Conservation (phyloP, 257 asterid genomes). For the Salvia rosmarinus region DNA sequence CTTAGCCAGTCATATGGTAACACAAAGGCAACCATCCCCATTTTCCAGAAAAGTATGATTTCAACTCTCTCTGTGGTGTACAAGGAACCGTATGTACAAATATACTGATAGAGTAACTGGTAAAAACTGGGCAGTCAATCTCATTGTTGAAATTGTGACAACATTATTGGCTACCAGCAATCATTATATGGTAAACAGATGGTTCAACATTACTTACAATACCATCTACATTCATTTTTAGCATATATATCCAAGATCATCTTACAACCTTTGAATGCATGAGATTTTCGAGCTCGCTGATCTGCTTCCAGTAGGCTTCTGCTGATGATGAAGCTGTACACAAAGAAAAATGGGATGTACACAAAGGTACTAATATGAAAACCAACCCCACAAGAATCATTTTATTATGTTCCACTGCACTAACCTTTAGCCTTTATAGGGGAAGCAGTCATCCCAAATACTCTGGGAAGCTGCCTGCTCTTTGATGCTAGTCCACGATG, state of each 20-base stretch:
- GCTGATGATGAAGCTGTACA: constrained; percentile 50
- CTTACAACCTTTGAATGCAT: constrained; percentile 80
- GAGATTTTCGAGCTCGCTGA: constrained; percentile 65
- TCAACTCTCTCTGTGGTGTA: constrained; percentile 14
- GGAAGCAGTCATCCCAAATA: constrained; percentile 95
- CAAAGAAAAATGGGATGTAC: constrained; percentile 22
- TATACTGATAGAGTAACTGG: neutral
- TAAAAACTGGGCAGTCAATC: neutral
- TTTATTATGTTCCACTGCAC: neutral
- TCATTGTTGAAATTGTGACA: neutral
- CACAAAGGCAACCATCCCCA: neutral
- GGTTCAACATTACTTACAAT: neutral
- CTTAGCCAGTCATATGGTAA: constrained; percentile 12
- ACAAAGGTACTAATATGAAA: constrained; percentile 7
- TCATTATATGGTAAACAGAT: neutral
- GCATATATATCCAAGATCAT: neutral
- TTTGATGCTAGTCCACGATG: constrained; percentile 44
- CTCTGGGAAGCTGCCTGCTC: constrained; percentile 59
- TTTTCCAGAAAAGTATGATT: neutral
- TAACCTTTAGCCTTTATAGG: constrained; percentile 90
- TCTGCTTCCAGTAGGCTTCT: constrained; percentile 52
- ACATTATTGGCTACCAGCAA: neutral
- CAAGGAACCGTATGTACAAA: too few species aligned
- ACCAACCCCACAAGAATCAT: constrained; percentile 8
- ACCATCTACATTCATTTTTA: constrained; percentile 4